A percentile compares a stretch with the other conserved stretches of the same genome.
phyloP scores from a whole-genome alignment of 257 asterid genomes.

The Rehmannia glutinosa region DNA sequence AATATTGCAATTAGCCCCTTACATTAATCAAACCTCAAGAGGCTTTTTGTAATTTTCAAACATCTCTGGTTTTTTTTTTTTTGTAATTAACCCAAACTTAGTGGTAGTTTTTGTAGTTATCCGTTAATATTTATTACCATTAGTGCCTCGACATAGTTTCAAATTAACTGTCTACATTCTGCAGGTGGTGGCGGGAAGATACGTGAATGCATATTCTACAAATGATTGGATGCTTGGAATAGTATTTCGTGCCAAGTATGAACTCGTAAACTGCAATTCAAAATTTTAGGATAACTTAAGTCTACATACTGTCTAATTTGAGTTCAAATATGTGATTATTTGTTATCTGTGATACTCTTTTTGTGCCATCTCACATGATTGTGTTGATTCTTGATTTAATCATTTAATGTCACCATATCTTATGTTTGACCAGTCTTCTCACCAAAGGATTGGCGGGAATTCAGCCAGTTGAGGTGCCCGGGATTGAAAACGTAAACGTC shows the following conservation, averaged over 20 bases:
- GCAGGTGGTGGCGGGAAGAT: slow-evolving; percentile 97
- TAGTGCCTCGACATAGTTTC: slow-evolving; percentile 2
- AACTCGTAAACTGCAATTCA: neutral
- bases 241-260: slow-evolving; percentile 92
- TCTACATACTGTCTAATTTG: neutral
- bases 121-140: no score
- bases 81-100: no score
- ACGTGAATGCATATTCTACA: slow-evolving; percentile 74
- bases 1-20: no score
- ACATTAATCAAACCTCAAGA: no score
- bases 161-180: slow-evolving; percentile 4
- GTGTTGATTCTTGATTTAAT: neutral
- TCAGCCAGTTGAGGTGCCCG: slow-evolving; percentile 81
- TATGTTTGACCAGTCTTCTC: slow-evolving; percentile 65
- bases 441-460: slow-evolving; percentile 95
- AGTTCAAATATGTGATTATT: no score
- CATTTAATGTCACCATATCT: neutral
- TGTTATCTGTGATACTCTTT: no score
- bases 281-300: neutral
- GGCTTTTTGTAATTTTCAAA: no score
- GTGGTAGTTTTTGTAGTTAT: no score
- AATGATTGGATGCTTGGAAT: slow-evolving; percentile 97
- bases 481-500: slow-evolving; percentile 66
- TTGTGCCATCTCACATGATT: neutral
- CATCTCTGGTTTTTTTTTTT: no score